These are phyloP conservation scores for Cymbopogon flexuosus DNA, from an alignment of 202 grass and related monocot species.

Conservation along the genomic window DNA sequence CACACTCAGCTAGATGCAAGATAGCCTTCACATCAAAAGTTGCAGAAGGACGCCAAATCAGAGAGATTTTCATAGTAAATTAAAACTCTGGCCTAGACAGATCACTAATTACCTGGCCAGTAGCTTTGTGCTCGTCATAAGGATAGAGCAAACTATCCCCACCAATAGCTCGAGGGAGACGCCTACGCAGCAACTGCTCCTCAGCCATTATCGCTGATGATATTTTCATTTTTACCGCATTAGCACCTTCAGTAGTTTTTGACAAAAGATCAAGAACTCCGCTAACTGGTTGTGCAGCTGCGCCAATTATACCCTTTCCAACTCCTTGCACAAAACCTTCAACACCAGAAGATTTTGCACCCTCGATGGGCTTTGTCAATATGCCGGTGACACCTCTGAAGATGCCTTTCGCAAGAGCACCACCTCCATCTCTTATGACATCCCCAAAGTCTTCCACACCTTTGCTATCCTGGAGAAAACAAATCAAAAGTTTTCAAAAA, in stretches of 20 bases:
- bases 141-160: slow-evolving; percentile 85
- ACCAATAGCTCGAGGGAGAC: slow-evolving; percentile 76
- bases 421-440: slow-evolving; percentile 97
- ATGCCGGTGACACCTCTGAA: slow-evolving; percentile 99
- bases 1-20: slow-evolving; percentile 91
- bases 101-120: slow-evolving; percentile 71
- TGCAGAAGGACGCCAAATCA: slow-evolving; percentile 15
- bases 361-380: slow-evolving; percentile 93
- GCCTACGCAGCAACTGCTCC: slow-evolving; percentile 73
- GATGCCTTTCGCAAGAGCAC: slow-evolving; percentile 85
- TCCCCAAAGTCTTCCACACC: slow-evolving; percentile 95
- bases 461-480: slow-evolving; percentile 88
- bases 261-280: slow-evolving; percentile 95
- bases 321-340: slow-evolving; percentile 97
- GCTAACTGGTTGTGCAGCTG: slow-evolving; percentile 92
- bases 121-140: slow-evolving; percentile 84
- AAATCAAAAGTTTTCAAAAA: slow-evolving; percentile 15
- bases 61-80: slow-evolving; percentile 25
- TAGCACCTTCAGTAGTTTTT: slow-evolving; percentile 98
- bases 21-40: slow-evolving; percentile 62
- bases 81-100: background rate
- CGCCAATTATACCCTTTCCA: slow-evolving; percentile 94
- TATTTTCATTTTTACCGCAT: slow-evolving; percentile 98
- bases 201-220: slow-evolving; percentile 96
- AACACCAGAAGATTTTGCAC: slow-evolving; percentile 94